Conservation (phyloP, 768 basidiomycete genomes). For the Lyophyllum semitale region DNA sequence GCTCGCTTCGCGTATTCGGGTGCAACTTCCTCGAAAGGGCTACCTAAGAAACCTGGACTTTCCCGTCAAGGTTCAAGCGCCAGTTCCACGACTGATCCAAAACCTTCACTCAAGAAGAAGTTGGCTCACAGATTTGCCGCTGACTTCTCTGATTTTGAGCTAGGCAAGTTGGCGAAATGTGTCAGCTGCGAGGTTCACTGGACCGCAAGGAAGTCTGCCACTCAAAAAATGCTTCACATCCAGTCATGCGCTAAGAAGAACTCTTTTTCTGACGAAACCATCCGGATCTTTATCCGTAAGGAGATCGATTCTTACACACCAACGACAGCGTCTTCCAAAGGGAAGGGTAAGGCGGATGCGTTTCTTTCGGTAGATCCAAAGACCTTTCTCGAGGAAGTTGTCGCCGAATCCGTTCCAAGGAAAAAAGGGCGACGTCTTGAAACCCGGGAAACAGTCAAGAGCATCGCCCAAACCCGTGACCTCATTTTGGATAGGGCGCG, state of each 20-base stretch:
- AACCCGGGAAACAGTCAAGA: conserved; percentile 44
- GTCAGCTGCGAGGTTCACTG: conserved; percentile 65
- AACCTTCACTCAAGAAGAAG: conserved; percentile 15
- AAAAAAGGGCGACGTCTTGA: conserved; percentile 43
- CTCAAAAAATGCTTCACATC: conserved; percentile 70
- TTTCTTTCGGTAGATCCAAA: conserved; percentile 19
- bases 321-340: conserved; percentile 14
- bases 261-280: conserved; percentile 52
- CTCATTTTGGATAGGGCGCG: conserved; percentile 40
- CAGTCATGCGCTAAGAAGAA: conserved; percentile 67
- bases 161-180: conserved; percentile 55
- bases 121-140: conserved; percentile 22
- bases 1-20: conserved; percentile 42
- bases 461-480: conserved; percentile 47
- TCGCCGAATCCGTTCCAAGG: conserved; percentile 46
- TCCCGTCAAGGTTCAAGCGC: conserved; percentile 13
- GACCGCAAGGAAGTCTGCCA: conserved; percentile 66
- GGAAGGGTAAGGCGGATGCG: conserved; percentile 24
- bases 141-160: conserved; percentile 47
- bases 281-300: conserved; percentile 51
- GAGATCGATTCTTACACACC: conserved; percentile 33
- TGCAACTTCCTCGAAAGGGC: conserved; percentile 7
- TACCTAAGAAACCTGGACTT: background rate
- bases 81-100: conserved; percentile 9
- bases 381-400: conserved; percentile 57